These are phyloP conservation scores for Trypanosoma cruzi DNA, from an alignment of 208 protist species.

Conservation along the genomic window DNA sequence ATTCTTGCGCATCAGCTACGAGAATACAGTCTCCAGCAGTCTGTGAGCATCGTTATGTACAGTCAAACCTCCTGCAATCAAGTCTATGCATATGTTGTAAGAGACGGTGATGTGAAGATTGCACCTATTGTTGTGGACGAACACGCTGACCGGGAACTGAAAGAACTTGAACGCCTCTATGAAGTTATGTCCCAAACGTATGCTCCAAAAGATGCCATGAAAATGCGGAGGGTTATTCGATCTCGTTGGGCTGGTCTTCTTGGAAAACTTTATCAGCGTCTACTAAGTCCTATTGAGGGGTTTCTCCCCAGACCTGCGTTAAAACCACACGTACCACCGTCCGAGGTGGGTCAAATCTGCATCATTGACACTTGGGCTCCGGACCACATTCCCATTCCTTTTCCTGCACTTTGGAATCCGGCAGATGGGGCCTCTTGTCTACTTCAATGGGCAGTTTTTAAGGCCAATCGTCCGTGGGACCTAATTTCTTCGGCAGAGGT, in stretches of 20 bases:
- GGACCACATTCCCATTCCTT: slow-evolving; percentile 16
- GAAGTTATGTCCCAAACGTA: neutral
- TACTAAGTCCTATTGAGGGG: slow-evolving; percentile 58
- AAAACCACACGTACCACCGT: slow-evolving; percentile 26
- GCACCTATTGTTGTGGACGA: slow-evolving; percentile 20
- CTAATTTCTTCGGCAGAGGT: slow-evolving; percentile 15
- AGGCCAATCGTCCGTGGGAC: slow-evolving; percentile 26
- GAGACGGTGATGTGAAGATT: slow-evolving; percentile 2
- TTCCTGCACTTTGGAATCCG: slow-evolving; percentile 13
- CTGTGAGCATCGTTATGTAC: slow-evolving; percentile 25
- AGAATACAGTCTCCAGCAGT: slow-evolving; percentile 18
- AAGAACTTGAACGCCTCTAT: slow-evolving; percentile 22
- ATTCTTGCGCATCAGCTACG: slow-evolving; percentile 36
- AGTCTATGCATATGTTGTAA: slow-evolving; percentile 23
- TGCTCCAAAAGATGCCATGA: neutral
- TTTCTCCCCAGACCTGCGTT: slow-evolving; percentile 52
- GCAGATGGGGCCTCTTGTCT: slow-evolving; percentile 3
- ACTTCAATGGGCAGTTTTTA: slow-evolving; percentile 26
- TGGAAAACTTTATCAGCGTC: slow-evolving; percentile 43
- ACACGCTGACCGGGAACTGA: slow-evolving; percentile 5
- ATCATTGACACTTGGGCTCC: slow-evolving; percentile 26
- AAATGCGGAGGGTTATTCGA: slow-evolving; percentile 18
- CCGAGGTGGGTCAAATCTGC: slow-evolving; percentile 20
- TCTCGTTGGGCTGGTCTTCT: slow-evolving; percentile 47
- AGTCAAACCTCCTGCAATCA: neutral